These are phyloP conservation scores for Scytalidium lignicola DNA, from an alignment of 2,329 filamentous ascomycete species.

Conservation along the genomic window DNA sequence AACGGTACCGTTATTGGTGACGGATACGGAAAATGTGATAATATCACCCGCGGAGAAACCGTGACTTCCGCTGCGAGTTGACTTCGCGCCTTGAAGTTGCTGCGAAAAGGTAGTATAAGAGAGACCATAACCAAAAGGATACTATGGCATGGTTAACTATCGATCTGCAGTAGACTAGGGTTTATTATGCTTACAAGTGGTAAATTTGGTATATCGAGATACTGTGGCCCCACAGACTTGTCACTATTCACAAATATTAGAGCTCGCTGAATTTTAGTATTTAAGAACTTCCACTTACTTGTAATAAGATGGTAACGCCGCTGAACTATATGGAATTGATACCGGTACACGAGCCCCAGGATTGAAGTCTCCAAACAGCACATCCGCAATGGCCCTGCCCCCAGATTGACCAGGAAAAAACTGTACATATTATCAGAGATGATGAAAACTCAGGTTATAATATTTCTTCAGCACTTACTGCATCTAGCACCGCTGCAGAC, in stretches of 20 bases:
- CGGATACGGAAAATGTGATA: slow-evolving; percentile 41
- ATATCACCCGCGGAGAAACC: slow-evolving; percentile 17
- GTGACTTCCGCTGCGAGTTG: background rate
- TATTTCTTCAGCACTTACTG: slow-evolving; percentile 30
- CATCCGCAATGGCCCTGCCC: slow-evolving; percentile 26
- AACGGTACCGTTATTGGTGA: slow-evolving; percentile 58
- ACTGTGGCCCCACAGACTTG: background rate
- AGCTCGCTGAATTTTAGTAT: background rate
- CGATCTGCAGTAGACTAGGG: background rate
- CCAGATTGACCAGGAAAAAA: slow-evolving; percentile 13
- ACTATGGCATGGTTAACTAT: slow-evolving; percentile 12
- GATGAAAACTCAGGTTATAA: slow-evolving; percentile 7
- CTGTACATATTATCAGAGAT: slow-evolving; percentile 24
- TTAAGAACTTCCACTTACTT: slow-evolving; percentile 29
- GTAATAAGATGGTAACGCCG: slow-evolving; percentile 32
- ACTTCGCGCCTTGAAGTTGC: slow-evolving; percentile 21
- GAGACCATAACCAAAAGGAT: slow-evolving; percentile 30
- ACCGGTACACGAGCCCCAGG: slow-evolving; percentile 31
- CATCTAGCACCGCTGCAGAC: slow-evolving; percentile 34
- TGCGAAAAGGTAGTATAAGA: slow-evolving; percentile 30
- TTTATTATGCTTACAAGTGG: background rate
- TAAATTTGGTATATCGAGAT: background rate
- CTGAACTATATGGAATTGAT: slow-evolving; percentile 29
- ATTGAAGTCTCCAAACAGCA: slow-evolving; percentile 24
- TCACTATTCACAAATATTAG: background rate